Percentiles rank a stretch among this genome's conserved stretches.
phyloP scores from a whole-genome alignment of 495 filamentous ascomycete genomes.

The Podospora comata region DNA sequence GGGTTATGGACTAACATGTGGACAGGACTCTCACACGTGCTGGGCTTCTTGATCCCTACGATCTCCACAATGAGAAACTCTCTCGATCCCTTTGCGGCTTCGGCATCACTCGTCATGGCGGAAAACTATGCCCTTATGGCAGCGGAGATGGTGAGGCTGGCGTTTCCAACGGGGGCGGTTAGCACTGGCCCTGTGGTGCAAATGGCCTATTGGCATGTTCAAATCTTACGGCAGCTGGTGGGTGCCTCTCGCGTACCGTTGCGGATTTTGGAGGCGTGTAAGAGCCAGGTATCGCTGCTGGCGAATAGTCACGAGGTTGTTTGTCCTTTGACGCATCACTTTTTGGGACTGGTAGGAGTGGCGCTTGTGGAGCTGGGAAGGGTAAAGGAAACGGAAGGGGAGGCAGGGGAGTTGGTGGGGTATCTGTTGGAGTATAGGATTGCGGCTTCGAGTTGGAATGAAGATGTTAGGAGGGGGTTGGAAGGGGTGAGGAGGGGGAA shows the following conservation, averaged over 20 bases:
- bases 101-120: neutral
- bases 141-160: constrained; percentile 47
- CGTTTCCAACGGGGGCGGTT: constrained; percentile 38
- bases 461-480: neutral
- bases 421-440: neutral
- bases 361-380: constrained; percentile 63
- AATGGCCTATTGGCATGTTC: constrained; percentile 72
- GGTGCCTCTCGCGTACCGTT: constrained; percentile 40
- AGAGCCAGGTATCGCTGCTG: constrained; percentile 54
- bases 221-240: constrained; percentile 59
- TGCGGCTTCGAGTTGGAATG: neutral
- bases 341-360: constrained; percentile 62
- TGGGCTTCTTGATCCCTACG: constrained; percentile 33
- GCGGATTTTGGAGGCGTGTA: constrained; percentile 60
- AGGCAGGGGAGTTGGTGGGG: neutral
- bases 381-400: constrained; percentile 15
- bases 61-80: constrained; percentile 8
- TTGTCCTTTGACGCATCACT: constrained; percentile 71
- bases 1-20: constrained; percentile 21
- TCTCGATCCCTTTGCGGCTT: neutral
- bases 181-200: constrained; percentile 52
- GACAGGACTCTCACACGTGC: constrained; percentile 38
- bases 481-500: neutral
- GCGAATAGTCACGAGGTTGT: constrained; percentile 54
- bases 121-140: constrained; percentile 10